Conservation (phyloP, 352 stramenopile species). For the Phytophthora pini region DNA sequence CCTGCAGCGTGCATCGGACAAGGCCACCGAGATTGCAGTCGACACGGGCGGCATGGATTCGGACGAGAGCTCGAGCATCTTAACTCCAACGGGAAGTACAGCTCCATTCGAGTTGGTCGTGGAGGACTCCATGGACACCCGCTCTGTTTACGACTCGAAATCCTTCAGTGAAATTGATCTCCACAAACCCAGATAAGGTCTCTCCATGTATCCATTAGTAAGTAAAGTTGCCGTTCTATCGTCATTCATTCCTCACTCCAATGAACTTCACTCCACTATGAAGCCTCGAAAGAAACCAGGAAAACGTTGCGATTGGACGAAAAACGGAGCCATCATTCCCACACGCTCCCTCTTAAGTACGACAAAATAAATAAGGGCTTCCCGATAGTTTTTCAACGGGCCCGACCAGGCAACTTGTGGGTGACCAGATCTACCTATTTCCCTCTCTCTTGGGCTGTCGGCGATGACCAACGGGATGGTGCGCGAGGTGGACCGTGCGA, state of each 20-base stretch:
- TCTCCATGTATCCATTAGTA: conserved; percentile 16
- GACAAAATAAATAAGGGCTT: conserved; percentile 36
- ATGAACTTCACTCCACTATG: neutral
- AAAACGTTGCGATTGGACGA: conserved; percentile 18
- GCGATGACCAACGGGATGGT: conserved; percentile 67
- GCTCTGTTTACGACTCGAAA: conserved; percentile 26
- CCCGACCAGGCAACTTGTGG: neutral
- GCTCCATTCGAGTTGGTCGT: conserved; percentile 58
- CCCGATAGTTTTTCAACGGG: conserved; percentile 26
- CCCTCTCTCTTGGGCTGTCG: neutral
- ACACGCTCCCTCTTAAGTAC: conserved; percentile 19
- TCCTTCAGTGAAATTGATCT: conserved; percentile 11
- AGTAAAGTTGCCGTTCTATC: conserved; percentile 8
- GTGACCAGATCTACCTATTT: neutral
- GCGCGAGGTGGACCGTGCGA: conserved; percentile 80
- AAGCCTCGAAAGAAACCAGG: conserved; percentile 19
- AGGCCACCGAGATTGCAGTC: conserved; percentile 15
- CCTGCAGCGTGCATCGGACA: conserved; percentile 45
- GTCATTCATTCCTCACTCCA: neutral
- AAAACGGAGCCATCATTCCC: conserved; percentile 8
- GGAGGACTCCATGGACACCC: conserved; percentile 29
- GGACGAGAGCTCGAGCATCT: conserved; percentile 35
- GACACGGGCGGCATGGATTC: conserved; percentile 32
- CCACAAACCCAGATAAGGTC: conserved; percentile 27
- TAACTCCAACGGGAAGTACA: conserved; percentile 31